Evolutionary conservation across 257 asterid species (phyloP), one percentile per base, ranked within the genome.

Genomic region (Nicotiana sylvestris): DNA sequence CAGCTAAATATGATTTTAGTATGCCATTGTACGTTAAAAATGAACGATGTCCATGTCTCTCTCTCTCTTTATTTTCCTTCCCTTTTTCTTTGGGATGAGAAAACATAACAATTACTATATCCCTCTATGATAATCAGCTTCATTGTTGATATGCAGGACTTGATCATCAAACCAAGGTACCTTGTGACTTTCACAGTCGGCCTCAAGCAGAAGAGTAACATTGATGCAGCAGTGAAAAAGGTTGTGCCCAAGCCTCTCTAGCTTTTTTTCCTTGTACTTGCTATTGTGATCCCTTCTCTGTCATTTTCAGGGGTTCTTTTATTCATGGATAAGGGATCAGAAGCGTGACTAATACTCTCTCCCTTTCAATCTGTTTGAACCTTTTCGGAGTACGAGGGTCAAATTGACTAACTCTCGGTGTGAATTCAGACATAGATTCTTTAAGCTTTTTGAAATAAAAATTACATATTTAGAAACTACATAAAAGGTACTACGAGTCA

Each of bases 181-280:
- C 99, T 95, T 56, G 85, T 95, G 78, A 92, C 99, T 27, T 95
- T 92, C 85, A 92, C 98, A 17, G 99, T 95, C 43, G 99, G 98
- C 55, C 82, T 76, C 67, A 91, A 89, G 76, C 98, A 95, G 89
- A 95, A 87, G 88, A 86, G 88, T 56, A 95, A 92, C 84, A 95
- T 95, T 82, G 95, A 95, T 85, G 94, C 92, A 85, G 97, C 99
- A 57, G 97, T 90, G 21, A 91, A 90, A 86, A 95, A 92, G 97
- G 97, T 90, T 76, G 55, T 85, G 81, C 64, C 56, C 78, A 60
- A 16, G 67, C 39, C 32, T 10, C 33, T 32, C 51, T 43, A 70
- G 8, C 62, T 49, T 60, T 62, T 30, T 37, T 51, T 17, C 25
- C 74, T 39, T 46, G 27, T 49, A 12, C 18, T 39, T 8, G 0